Conservation (phyloP, 2,329 filamentous ascomycete species). For the Colletotrichum sp. region DNA sequence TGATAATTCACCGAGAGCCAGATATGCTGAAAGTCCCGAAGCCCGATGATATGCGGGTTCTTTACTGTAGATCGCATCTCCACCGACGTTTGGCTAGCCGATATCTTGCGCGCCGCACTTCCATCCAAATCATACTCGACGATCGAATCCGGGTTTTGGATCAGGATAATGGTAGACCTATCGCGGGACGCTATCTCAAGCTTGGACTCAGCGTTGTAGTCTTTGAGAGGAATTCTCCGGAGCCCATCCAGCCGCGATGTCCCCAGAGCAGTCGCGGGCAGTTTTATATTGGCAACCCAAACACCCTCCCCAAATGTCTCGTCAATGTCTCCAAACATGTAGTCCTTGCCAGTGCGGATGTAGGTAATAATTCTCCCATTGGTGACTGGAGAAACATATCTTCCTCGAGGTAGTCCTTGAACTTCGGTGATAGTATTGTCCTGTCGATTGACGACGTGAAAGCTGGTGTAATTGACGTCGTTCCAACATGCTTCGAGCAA, state of each 20-base stretch:
- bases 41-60: background rate
- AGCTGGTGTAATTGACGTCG: background rate
- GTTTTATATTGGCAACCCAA: rapidly evolving
- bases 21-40: background rate
- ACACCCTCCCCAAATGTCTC: background rate
- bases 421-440: background rate
- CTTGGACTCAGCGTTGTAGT: background rate
- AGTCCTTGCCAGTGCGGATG: background rate
- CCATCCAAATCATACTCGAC: background rate
- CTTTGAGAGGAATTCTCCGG: rapidly evolving
- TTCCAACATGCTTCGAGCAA: background rate
- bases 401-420: background rate
- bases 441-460: background rate
- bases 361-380: background rate
- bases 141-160: background rate
- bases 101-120: background rate
- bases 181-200: background rate
- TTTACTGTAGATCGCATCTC: background rate
- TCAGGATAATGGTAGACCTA: background rate
- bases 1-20: background rate
- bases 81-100: background rate
- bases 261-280: rapidly evolving
- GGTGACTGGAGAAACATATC: background rate
- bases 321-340: background rate
- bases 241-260: background rate